Evolutionary conservation across 257 asterid species (phyloP).

Genomic region (Rubia yunnanensis): DNA sequence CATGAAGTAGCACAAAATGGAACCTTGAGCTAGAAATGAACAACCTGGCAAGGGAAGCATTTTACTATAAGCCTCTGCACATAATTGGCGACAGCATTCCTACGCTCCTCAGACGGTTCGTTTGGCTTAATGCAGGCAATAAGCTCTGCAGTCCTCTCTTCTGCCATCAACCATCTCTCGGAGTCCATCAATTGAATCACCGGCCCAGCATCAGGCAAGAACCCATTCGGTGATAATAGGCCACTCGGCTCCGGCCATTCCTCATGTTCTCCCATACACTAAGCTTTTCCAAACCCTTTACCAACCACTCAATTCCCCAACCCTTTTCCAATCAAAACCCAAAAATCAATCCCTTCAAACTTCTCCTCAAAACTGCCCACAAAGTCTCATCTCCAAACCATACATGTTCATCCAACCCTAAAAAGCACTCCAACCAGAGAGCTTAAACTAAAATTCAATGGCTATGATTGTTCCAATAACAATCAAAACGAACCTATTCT

Average conservation of each 20-base stretch:
- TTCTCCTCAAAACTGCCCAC: slow-evolving; percentile 4
- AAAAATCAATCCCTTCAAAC: slow-evolving; percentile 10
- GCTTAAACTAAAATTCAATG: neutral
- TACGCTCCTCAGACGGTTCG: slow-evolving; percentile 70
- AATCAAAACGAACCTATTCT: neutral
- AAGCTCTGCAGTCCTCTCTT: slow-evolving; percentile 87
- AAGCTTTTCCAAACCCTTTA: slow-evolving; percentile 15
- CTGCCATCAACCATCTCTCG: slow-evolving; percentile 81
- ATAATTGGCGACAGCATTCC: slow-evolving; percentile 86
- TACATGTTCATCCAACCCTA: slow-evolving; percentile 6
- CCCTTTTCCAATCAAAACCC: neutral
- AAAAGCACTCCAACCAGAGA: slow-evolving; percentile 4
- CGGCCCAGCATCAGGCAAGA: slow-evolving; percentile 61
- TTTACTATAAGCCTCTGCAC: slow-evolving; percentile 73
- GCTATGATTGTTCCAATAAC: neutral
- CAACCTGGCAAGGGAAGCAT: slow-evolving; percentile 96
- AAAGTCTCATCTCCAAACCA: slow-evolving; percentile 5
- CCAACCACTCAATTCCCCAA: slow-evolving; percentile 14
- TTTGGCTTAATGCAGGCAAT: slow-evolving; percentile 89
- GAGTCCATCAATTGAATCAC: slow-evolving; percentile 48
- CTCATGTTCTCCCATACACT: slow-evolving; percentile 83
- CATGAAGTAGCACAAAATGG: neutral
- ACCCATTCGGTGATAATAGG: slow-evolving; percentile 63
- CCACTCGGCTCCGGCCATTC: slow-evolving; percentile 70
- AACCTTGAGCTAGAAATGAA: slow-evolving; percentile 12